These are phyloP conservation scores for Pleurotus pulmonarius DNA, from an alignment of 768 basidiomycete genomes.

Conservation along the genomic window DNA sequence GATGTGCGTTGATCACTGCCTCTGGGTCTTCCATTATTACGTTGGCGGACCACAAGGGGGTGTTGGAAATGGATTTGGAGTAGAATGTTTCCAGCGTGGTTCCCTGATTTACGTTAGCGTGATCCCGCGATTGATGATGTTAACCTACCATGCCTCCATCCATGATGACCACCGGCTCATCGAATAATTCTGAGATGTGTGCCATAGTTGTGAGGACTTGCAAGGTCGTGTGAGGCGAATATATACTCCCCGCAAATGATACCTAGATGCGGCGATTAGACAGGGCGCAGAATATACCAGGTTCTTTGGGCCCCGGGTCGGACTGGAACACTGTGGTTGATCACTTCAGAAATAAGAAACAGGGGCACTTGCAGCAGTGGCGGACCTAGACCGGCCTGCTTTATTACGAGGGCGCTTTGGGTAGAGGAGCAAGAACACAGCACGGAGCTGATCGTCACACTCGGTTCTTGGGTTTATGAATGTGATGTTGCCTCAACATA, in stretches of 20 bases:
- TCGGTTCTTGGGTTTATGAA: too few species aligned
- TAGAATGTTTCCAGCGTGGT: constrained; percentile 54
- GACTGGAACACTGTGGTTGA: too few species aligned
- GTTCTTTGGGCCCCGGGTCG: too few species aligned
- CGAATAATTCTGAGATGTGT: neutral
- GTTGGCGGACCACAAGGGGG: constrained; percentile 71
- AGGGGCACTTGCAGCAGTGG: too few species aligned
- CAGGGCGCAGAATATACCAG: too few species aligned
- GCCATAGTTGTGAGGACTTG: neutral
- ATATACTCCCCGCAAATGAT: neutral
- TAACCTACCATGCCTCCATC: constrained; percentile 46
- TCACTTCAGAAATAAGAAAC: too few species aligned
- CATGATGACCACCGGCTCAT: constrained; percentile 19
- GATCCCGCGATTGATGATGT: neutral
- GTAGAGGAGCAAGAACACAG: too few species aligned
- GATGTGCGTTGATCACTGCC: constrained; percentile 54
- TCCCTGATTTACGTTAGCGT: constrained; percentile 39
- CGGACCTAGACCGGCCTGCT: too few species aligned
- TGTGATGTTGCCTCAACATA: too few species aligned
- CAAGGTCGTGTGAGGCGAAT: neutral
- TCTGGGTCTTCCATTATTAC: constrained; percentile 51
- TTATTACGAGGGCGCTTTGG: too few species aligned
- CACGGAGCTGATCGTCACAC: too few species aligned
- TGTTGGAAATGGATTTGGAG: constrained; percentile 42
- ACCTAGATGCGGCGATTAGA: neutral